These are phyloP conservation scores for Xylariaceae sp. DNA, from an alignment of 2,329 filamentous ascomycete species.

Conservation along the genomic window DNA sequence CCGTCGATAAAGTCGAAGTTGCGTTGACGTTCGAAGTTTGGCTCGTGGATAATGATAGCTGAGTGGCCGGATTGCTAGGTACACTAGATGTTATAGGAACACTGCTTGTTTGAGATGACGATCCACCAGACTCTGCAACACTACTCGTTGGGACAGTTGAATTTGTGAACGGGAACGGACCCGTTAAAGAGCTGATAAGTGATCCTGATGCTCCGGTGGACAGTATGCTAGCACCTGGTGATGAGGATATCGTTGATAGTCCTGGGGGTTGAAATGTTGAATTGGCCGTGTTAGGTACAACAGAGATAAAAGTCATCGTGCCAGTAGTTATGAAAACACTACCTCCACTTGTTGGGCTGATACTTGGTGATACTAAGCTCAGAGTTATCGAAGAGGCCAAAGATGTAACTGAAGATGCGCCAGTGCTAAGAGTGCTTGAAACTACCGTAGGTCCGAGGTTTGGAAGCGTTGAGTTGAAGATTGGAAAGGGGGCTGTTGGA, in stretches of 20 bases:
- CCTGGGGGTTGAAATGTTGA: constrained; percentile 10
- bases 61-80: constrained; percentile 9
- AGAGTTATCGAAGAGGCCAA: background rate
- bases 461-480: constrained; percentile 25
- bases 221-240: background rate
- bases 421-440: constrained; percentile 6
- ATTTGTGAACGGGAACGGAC: constrained; percentile 30
- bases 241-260: constrained; percentile 1
- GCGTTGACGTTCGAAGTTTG: constrained; percentile 15
- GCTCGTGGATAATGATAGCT: background rate
- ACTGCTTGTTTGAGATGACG: constrained; percentile 6
- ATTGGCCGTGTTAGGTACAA: constrained; percentile 8
- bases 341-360: constrained; percentile 8
- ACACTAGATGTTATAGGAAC: constrained; percentile 12
- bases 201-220: constrained; percentile 15
- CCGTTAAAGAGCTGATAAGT: constrained; percentile 12
- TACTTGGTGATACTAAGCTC: constrained; percentile 11
- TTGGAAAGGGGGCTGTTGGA: constrained; percentile 25
- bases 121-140: constrained; percentile 8
- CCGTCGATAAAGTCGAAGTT: constrained; percentile 4
- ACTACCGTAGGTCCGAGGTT: constrained; percentile 19
- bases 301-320: constrained; percentile 9
- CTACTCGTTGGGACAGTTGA: constrained; percentile 25
- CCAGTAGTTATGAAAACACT: constrained; percentile 10
- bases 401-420: constrained; percentile 1